Evolutionary conservation across 2,329 filamentous ascomycete genomes (phyloP).

Genomic region (Thelonectria olida): DNA sequence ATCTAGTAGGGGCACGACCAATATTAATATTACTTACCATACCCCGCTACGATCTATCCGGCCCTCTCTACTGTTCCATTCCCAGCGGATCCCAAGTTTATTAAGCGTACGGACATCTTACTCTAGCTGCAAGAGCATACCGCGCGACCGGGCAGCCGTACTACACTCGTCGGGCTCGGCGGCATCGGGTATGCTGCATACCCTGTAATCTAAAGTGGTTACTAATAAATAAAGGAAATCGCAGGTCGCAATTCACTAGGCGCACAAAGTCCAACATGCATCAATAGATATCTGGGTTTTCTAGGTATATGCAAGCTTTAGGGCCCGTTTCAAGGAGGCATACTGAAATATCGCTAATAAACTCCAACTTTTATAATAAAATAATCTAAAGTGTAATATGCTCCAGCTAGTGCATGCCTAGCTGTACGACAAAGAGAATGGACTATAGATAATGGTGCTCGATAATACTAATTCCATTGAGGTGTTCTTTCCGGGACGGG

Average conservation of each 20-base stretch:
- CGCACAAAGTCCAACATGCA: not conserved
- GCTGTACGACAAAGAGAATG: not conserved
- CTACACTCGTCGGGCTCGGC: constrained; percentile 6
- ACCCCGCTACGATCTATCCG: not conserved
- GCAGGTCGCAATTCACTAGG: constrained; percentile 12
- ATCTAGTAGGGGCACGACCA: not conserved
- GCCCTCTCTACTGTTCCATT: constrained; percentile 7
- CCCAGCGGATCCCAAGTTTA: not conserved
- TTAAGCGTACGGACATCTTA: not conserved
- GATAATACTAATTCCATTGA: not conserved
- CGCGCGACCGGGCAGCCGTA: not conserved
- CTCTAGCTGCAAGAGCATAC: not conserved
- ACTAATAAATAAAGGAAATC: constrained; percentile 11
- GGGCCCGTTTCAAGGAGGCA: constrained; percentile 1
- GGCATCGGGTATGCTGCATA: not conserved
- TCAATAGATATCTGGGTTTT: not conserved
- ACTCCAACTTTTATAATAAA: not conserved
- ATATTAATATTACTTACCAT: not conserved
- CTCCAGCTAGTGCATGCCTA: not conserved
- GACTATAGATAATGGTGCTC: not conserved
- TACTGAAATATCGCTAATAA: constrained; percentile 10
- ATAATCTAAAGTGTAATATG: not conserved
- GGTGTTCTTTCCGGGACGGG: not conserved
- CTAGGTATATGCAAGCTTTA: constrained; percentile 11
- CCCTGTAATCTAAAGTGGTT: not conserved